phyloP scores from a whole-genome alignment of 805 yeast genomes.

The Kluyveromyces dobzhanskii region DNA sequence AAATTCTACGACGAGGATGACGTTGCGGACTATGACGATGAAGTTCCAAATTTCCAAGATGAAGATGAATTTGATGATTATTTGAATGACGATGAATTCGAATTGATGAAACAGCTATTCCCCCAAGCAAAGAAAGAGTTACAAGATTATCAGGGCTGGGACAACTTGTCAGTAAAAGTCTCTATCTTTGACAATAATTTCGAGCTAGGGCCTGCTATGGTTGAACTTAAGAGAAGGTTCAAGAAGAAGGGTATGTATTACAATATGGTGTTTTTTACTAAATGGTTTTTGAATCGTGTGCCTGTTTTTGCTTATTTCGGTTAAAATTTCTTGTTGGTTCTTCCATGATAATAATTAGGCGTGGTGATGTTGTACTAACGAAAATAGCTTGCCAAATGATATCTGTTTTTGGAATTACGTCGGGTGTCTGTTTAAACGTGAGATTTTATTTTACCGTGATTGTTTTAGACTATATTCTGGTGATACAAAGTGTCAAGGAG shows the following conservation, averaged over 20 bases:
- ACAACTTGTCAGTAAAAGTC: slow-evolving; percentile 40
- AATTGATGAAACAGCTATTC: slow-evolving; percentile 36
- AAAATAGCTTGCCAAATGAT: no score
- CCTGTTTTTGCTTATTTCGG: neutral
- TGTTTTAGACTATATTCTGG: no score
- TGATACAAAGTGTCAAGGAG: no score
- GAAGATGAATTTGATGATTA: slow-evolving; percentile 34
- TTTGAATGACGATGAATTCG: slow-evolving; percentile 30
- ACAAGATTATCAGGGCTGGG: slow-evolving; percentile 35
- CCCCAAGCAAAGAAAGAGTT: slow-evolving; percentile 36
- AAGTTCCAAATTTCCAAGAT: slow-evolving; percentile 28
- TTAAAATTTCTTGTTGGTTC: neutral
- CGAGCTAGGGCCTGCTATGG: slow-evolving; percentile 37
- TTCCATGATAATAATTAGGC: slow-evolving; percentile 2
- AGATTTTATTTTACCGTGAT: no score
- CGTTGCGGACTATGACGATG: slow-evolving; percentile 23
- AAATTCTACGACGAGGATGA: slow-evolving; percentile 16
- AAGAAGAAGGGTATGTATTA: slow-evolving; percentile 39
- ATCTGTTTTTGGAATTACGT: no score
- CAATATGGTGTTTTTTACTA: neutral
- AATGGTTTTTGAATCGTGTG: neutral
- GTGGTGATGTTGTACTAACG: no score
- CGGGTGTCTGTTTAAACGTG: no score
- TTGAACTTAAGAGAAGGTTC: slow-evolving; percentile 28
- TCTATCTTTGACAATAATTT: slow-evolving; percentile 46